Base-by-base conservation (phyloP, 768 basidiomycete species). In the Pilatotrama ljubarskyi region DNA sequence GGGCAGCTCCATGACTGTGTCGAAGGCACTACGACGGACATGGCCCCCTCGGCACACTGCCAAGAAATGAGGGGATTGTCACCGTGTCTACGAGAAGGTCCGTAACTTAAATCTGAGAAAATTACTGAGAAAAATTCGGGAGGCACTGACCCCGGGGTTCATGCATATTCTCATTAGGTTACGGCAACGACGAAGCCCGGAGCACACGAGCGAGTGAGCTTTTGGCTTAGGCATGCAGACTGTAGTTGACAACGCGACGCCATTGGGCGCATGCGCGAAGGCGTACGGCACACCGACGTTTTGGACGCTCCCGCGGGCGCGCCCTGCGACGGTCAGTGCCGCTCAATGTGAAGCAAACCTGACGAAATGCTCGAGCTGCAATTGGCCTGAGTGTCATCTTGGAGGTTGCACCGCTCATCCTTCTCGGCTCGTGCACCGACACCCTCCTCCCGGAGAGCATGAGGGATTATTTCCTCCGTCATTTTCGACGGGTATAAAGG, bases 281-380 rank as follows among this genome's bases (percentile, higher is more conserved):
- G 29, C 3, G 50, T 10, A 38, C 35, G 29, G 18, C 54, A 55
- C 54, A 26, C 54, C 54, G 54, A 55, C 44, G 36, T n/a, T 37
- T 38, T 47, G 54, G 54, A 38, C 43, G 37, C 54, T 55, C 46
- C 17, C 44, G 43, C 54, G 35, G n/a, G 36, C 25, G 17, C 20
- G 36, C 36, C 22, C 14, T 22, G 6, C 14, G 11, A 9, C 8
- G 15, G 15, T 35, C 6, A 32, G 35, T 26, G 29, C 18, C 7
- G 32, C 29, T 20, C 46, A 13, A 9, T 36, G 17, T 25, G 20
- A 15, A 17, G 7, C 32, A 25, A 25, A 11, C 6, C 11, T n/a
- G 0, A 13, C 25, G n/a, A 43, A 43, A 43, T 35, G 1, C 40
- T 43, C 20, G 26, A 17, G 29, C 52, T 14, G 26, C 17, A 4